A percentile compares a stretch with the other conserved stretches of the same genome.
Conservation (phyloP, 352 stramenopile species). For the Globisporangium middletonii region DNA sequence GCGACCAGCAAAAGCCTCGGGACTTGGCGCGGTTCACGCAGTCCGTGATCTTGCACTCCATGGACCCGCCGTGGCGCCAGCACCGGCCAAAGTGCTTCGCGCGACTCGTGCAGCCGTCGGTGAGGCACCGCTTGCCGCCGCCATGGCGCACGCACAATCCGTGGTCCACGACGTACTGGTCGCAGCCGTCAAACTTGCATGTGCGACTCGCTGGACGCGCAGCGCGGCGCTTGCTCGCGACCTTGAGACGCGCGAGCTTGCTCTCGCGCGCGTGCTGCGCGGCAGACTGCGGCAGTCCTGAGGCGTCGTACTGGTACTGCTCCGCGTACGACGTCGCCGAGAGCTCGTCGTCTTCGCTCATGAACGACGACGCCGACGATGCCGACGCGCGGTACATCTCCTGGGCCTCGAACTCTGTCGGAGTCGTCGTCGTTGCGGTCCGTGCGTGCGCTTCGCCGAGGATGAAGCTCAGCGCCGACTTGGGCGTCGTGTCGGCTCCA, state of each 20-base stretch:
- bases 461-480: slow-evolving; percentile 11
- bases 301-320: neutral
- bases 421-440: neutral
- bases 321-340: neutral
- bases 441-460: neutral
- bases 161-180: slow-evolving; percentile 17
- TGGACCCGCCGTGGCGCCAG: slow-evolving; percentile 79
- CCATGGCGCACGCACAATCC: slow-evolving; percentile 15
- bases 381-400: slow-evolving; percentile 3
- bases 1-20: slow-evolving; percentile 80
- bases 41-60: slow-evolving; percentile 54
- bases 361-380: slow-evolving; percentile 4
- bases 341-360: slow-evolving; percentile 8
- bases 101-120: slow-evolving; percentile 55
- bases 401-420: neutral
- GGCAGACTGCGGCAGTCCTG: neutral
- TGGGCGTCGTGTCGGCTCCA: neutral
- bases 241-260: neutral
- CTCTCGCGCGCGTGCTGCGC: neutral
- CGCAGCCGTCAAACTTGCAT: slow-evolving; percentile 17
- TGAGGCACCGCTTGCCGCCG: slow-evolving; percentile 57
- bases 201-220: slow-evolving; percentile 8
- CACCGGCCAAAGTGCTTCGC: slow-evolving; percentile 69
- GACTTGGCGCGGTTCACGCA: slow-evolving; percentile 84
- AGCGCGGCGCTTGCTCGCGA: slow-evolving; percentile 1